Conservation (phyloP, 768 basidiomycete species). For the Lepiota venenata region DNA sequence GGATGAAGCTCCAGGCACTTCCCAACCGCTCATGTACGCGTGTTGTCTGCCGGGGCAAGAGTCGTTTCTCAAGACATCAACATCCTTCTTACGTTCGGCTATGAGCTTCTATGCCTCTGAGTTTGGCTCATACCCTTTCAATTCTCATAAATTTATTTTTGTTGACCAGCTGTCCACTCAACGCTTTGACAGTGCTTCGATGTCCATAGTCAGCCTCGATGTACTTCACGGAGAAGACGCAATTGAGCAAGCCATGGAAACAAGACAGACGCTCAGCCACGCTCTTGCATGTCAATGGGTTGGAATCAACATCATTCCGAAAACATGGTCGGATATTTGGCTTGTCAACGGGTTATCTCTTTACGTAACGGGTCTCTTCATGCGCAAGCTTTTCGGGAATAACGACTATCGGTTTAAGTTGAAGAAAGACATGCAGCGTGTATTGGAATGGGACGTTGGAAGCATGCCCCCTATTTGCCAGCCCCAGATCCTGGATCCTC, state of each 20-base stretch:
- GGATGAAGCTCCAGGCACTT: conserved; percentile 60
- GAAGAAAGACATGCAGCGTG: conserved; percentile 95
- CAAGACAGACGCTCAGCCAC: conserved; percentile 81
- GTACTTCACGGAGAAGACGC: conserved; percentile 84
- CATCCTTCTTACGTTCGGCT: conserved; percentile 76
- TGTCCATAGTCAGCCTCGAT: conserved; percentile 78
- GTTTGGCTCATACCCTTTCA: conserved; percentile 94
- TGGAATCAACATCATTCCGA: conserved; percentile 93
- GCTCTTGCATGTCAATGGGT: conserved; percentile 95
- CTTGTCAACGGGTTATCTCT: conserved; percentile 92
- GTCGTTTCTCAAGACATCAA: conserved; percentile 62
- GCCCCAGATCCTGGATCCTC: conserved; percentile 81
- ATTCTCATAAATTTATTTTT: conserved; percentile 91
- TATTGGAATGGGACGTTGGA: conserved; percentile 84
- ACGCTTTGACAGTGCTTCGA: conserved; percentile 81
- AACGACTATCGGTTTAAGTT: conserved; percentile 96
- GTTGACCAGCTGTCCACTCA: conserved; percentile 84
- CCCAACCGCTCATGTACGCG: conserved; percentile 79
- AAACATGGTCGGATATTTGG: conserved; percentile 93
- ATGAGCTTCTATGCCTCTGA: conserved; percentile 92
- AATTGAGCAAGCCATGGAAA: conserved; percentile 92
- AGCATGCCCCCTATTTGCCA: conserved; percentile 92
- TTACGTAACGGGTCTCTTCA: conserved; percentile 86
- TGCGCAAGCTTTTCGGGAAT: conserved; percentile 85
- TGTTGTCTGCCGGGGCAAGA: conserved; percentile 94